Evolutionary conservation across 345 rosid genomes (phyloP).

Genomic region (Fremontodendron californicum): DNA sequence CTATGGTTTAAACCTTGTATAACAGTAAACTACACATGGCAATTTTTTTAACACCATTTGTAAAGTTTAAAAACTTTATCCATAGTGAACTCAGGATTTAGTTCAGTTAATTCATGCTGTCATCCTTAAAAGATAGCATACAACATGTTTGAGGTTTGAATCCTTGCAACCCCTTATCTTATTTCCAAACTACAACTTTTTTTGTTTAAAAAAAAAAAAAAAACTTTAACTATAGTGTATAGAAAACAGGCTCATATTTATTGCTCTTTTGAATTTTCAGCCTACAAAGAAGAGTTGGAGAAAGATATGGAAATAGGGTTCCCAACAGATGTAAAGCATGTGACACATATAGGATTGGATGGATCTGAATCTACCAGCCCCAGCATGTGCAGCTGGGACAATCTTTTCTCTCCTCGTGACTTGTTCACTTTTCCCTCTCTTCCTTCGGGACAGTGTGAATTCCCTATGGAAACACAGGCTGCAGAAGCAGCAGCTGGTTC

Average conservation of each 20-base stretch:
- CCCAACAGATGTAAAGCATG: constrained; percentile 82
- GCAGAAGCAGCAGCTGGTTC: not conserved
- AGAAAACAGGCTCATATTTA: not conserved
- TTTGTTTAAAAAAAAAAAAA: no score
- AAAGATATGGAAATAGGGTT: constrained; percentile 63
- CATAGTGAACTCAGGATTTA: no score
- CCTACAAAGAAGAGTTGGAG: constrained; percentile 41
- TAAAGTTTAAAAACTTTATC: no score
- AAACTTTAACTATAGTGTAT: no score
- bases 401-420: not conserved
- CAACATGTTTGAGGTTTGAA: no score
- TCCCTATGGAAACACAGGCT: constrained; percentile 15
- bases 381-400: constrained; percentile 3
- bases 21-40: no score
- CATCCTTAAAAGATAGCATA: no score
- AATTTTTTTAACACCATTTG: no score
- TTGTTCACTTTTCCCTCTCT: constrained; percentile 2
- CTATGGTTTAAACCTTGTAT: not conserved
- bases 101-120: no score
- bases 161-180: no score
- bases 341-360: constrained; percentile 70
- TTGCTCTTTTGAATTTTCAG: constrained; percentile 19
- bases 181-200: no score
- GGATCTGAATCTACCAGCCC: constrained; percentile 15
- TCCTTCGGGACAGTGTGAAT: constrained; percentile 19